Base-by-base conservation (phyloP, 768 basidiomycete genomes). In the Pseudohyphozyma bogoriensis region DNA sequence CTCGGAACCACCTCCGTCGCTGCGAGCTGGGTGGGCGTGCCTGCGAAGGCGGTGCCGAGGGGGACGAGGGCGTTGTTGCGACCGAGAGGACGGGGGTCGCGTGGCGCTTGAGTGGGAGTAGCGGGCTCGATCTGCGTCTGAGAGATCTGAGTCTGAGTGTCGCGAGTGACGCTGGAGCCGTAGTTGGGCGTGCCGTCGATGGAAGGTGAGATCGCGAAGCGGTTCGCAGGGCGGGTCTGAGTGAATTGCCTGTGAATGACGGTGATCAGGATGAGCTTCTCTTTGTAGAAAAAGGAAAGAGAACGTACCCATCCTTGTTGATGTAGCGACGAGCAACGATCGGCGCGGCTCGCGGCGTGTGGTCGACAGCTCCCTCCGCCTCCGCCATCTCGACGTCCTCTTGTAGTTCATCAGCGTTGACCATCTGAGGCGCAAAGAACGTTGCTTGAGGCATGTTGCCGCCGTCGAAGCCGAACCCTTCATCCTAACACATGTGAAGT, bases 261-360 rank as follows among this genome's bases (percentile, higher is more conserved):
- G 32, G 31, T 11, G 1, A 45, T 56, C n/a, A 58, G 28, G 13
- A 28, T 11, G 10, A 16, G 46, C 15, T 9, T 10, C 10, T 10
- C 11, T 18, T 18, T 18, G 10, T 10, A 37, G 37, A 18, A 37
- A 37, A 37, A 1, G 1, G 1, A 4, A 0, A 15, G 15, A 20
- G 11, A 26, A 40, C 58, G 35, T n/a, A 62, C 61, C 61, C 59
- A 47, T 63, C 56, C 22, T 60, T 56, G 59, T 66, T 66, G 60
- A 66, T 66, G 50, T 66, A 66, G 46, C 57, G 61, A 13, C 58
- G 51, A 9, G 60, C 54, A 0, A 56, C 51, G 1, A 40, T 44
- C 3, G 39, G 47, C 44, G 59, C 58, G 42, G 58, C 51, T 15
- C 57, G 60, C 4, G 60, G 60, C 16, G 39, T 50, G 1, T 55